Conservation (phyloP, 139 green algal species). For the Chlorella sp. region DNA sequence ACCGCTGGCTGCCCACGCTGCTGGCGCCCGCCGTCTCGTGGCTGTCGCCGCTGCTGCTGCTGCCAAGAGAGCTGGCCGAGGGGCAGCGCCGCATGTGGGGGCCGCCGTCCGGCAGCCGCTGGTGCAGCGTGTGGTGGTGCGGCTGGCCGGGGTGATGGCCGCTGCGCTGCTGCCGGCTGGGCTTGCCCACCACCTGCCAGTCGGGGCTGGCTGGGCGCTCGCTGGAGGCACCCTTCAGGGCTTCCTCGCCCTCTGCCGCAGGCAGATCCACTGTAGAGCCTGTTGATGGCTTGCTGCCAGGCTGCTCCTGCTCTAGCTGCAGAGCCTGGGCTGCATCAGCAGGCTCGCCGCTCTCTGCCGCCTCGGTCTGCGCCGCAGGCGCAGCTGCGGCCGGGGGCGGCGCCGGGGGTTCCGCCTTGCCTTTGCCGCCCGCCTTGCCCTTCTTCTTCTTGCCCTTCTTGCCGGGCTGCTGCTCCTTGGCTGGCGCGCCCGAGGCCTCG, state of each 20-base stretch:
- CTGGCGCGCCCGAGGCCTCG: neutral
- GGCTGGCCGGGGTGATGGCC: neutral
- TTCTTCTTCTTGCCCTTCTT: slow-evolving; percentile 55
- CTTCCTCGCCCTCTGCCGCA: neutral
- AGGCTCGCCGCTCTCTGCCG: no score
- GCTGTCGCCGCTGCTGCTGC: slow-evolving; percentile 36
- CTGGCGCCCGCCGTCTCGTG: slow-evolving; percentile 35
- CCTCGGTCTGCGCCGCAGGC: neutral
- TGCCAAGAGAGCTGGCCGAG: slow-evolving; percentile 24
- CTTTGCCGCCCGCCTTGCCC: slow-evolving; percentile 9
- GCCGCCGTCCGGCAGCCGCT: no score
- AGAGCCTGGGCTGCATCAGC: neutral
- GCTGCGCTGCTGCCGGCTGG: neutral
- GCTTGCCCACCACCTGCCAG: slow-evolving; percentile 16
- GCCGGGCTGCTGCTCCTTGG: neutral
- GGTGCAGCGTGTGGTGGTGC: neutral
- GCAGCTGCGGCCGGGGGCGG: neutral
- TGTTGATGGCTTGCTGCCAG: no score
- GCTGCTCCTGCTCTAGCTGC: neutral
- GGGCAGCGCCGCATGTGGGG: neutral
- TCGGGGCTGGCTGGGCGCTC: neutral
- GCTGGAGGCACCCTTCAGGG: neutral
- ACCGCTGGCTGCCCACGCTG: slow-evolving; percentile 28
- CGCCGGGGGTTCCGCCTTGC: neutral
- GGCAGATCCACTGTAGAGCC: neutral